Evolutionary conservation across 805 yeast genomes (phyloP).

Genomic region (Cyberlindnera subsufficiens): DNA sequence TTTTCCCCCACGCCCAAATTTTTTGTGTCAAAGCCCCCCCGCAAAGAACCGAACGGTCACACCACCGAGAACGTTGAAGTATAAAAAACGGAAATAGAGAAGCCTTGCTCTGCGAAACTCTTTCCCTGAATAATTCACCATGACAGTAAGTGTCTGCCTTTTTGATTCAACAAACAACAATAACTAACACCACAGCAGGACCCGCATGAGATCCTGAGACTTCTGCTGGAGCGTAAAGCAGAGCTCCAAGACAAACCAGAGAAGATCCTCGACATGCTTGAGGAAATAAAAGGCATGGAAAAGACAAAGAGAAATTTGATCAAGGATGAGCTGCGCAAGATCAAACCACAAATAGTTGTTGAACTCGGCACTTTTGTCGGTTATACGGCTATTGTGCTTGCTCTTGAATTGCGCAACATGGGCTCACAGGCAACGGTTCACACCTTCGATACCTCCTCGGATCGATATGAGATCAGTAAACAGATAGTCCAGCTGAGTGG

Average conservation of each 20-base stretch:
- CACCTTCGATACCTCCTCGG: slow-evolving; percentile 17
- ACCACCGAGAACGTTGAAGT: no score
- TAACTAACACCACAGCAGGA: not conserved
- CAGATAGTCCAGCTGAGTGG: slow-evolving; percentile 18
- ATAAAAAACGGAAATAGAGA: no score
- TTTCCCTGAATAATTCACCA: no score
- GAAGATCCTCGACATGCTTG: slow-evolving; percentile 11
- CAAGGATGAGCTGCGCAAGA: slow-evolving; percentile 1
- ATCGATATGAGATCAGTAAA: slow-evolving; percentile 4
- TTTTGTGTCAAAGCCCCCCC: no score
- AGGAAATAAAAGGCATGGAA: slow-evolving; percentile 4
- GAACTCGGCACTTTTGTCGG: slow-evolving; percentile 20
- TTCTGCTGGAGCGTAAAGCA: slow-evolving; percentile 3
- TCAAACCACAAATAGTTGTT: slow-evolving; percentile 13
- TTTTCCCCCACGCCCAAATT: no score
- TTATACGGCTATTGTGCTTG: slow-evolving; percentile 15
- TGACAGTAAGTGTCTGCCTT: no score
- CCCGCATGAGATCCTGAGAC: slow-evolving; percentile 3
- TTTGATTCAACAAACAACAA: no score
- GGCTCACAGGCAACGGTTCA: slow-evolving; percentile 8
- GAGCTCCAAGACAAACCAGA: slow-evolving; percentile 13
- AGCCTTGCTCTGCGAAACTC: no score
- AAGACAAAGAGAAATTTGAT: slow-evolving; percentile 7
- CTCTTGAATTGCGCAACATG: slow-evolving; percentile 9
- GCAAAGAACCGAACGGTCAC: no score